Conservation (phyloP, 371 early-diverging fungal species). For the Haplosporangium sp. region DNA sequence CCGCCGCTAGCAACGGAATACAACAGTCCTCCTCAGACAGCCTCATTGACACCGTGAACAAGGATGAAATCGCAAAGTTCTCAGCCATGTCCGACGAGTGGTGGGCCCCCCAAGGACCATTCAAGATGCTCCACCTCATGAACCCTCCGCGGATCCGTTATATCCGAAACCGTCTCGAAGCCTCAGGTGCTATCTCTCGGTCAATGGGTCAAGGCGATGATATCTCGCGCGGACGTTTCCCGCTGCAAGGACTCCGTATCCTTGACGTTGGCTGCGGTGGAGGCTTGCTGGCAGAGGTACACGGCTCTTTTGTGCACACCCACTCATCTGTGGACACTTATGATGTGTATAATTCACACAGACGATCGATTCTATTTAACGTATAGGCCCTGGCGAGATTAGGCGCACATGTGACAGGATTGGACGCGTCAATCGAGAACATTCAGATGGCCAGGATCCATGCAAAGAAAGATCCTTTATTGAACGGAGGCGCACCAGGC, state of each 20-base stretch:
- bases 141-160: constrained; percentile 88
- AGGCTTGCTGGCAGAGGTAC: constrained; percentile 89
- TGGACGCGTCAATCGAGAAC: constrained; percentile 89
- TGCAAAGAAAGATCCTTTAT: constrained; percentile 68
- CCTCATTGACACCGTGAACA: constrained; percentile 66
- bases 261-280: constrained; percentile 98
- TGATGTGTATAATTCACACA: neutral
- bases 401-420: constrained; percentile 85
- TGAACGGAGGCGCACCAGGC: constrained; percentile 63
- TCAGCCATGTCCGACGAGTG: constrained; percentile 79
- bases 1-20: neutral
- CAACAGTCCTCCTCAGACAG: neutral
- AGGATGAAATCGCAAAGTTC: constrained; percentile 88
- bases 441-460: constrained; percentile 85
- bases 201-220: constrained; percentile 1
- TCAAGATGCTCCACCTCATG: constrained; percentile 90
- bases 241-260: constrained; percentile 72
- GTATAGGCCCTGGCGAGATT: constrained; percentile 79
- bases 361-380: neutral
- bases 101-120: constrained; percentile 94
- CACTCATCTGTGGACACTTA: neutral
- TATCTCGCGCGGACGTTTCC: constrained; percentile 36
- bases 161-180: constrained; percentile 70
- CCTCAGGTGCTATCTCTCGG: constrained; percentile 33
- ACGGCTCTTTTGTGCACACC: neutral